Percentiles rank a stretch among this genome's conserved stretches.
Conservation (phyloP, 2,329 filamentous ascomycete species). For the Xylaria digitata region DNA sequence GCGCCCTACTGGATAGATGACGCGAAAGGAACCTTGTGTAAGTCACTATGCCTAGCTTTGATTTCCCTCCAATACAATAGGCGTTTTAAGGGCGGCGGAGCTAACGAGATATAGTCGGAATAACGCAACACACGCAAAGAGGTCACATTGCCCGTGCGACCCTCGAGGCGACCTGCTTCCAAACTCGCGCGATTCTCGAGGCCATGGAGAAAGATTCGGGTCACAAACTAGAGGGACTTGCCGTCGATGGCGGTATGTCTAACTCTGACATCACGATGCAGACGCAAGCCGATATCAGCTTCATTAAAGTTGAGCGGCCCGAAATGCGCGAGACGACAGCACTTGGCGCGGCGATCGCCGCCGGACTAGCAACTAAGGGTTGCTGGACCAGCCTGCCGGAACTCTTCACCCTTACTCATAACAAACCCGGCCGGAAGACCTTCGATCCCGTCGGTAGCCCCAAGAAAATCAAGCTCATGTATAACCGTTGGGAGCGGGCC, state of each 20-base stretch:
- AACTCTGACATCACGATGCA: constrained; percentile 92
- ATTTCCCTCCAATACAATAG: background rate
- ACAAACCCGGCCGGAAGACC: constrained; percentile 73
- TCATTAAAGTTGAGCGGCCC: constrained; percentile 84
- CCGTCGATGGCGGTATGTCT: constrained; percentile 90
- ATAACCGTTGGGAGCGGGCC: constrained; percentile 66
- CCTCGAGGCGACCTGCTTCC: constrained; percentile 90
- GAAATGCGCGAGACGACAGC: constrained; percentile 92
- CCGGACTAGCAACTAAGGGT: constrained; percentile 79
- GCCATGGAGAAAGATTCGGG: constrained; percentile 90
- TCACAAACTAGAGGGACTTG: constrained; percentile 77
- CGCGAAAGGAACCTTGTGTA: constrained; percentile 85
- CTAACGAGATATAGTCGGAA: constrained; percentile 67
- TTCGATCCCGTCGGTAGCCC: constrained; percentile 74
- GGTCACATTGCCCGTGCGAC: constrained; percentile 91
- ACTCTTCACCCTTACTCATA: constrained; percentile 72
- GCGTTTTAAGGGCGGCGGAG: constrained; percentile 10
- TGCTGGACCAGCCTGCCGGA: constrained; percentile 83
- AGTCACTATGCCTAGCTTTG: constrained; percentile 48
- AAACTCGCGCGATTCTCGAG: constrained; percentile 90
- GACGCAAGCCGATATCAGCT: constrained; percentile 86
- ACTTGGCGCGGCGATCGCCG: constrained; percentile 87
- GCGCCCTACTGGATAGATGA: constrained; percentile 96
- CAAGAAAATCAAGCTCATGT: constrained; percentile 57
- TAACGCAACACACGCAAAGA: constrained; percentile 85